Evolutionary conservation across 2,329 filamentous ascomycete genomes (phyloP), one percentile per base, ranked within the genome.

Genomic region (Epichloe aotearoae): DNA sequence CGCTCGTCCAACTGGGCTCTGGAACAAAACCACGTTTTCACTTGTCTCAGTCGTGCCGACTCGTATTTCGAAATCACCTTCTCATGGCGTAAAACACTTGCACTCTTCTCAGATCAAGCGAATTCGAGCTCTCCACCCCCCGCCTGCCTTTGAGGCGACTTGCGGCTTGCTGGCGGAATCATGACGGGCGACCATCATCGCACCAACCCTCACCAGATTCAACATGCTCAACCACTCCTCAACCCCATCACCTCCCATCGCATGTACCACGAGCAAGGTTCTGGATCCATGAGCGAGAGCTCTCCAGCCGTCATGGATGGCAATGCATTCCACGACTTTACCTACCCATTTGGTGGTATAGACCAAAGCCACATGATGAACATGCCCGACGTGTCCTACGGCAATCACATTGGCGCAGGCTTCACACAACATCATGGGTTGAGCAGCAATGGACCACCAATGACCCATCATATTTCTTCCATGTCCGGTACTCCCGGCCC

Each of bases 281-380:
- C 58, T 52, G 51, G 54, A 40, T 50, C 54, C 52, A 54, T 60
- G 50, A 56, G 58, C 37, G 54, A 56, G 47, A 52, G 47, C 30
- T 53, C 56, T 34, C 51, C 56, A 36, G 50, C 57, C 55, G 59
- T 73, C 58, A 70, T 75, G 58, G 71, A 76, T 55, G 57, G 67
- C 36, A 63, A 71, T 15, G 72, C 74, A 46, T 80, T 79, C 37
- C 64, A 72, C 12, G 73, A 74, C 47, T 80, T 80, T 58, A 66
- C 68, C 54, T 80, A 79, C 58, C 59, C 73, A 3, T 79, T 74
- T 57, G 64, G 62, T 52, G 61, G 54, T 54, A 59, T 65, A 17
- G 66, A 68, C n/a, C 59, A 64, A 15, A 52, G 51, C 48, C 46
- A 50, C n/a, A 50, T 58, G 50, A 53, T 58, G 47, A 41, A 47